Evolutionary conservation across 257 asterid species (phyloP).

Genomic region (Primulina tabacum): DNA sequence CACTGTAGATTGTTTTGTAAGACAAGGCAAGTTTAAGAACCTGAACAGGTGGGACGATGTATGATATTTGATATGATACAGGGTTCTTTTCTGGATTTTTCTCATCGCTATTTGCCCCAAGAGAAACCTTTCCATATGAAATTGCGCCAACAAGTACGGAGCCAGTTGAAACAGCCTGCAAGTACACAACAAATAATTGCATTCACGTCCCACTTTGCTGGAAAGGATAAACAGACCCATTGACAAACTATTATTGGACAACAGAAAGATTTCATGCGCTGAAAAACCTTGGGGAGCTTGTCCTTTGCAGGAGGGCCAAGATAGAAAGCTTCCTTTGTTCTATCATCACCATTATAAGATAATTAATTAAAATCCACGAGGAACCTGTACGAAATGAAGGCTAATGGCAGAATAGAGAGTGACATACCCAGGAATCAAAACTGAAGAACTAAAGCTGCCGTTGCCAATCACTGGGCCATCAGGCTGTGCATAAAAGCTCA

Average conservation of each 20-base stretch:
- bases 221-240: conserved; percentile 16
- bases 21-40: conserved; percentile 35
- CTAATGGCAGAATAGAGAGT: conserved; percentile 17
- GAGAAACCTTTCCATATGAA: conserved; percentile 75
- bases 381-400: conserved; percentile 15
- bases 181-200: conserved; percentile 23
- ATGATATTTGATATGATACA: conserved; percentile 63
- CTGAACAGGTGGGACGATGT: conserved; percentile 76
- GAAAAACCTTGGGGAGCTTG: conserved; percentile 86
- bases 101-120: conserved; percentile 49
- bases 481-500: conserved; percentile 86
- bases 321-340: conserved; percentile 82
- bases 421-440: conserved; percentile 81
- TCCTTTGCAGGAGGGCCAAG: conserved; percentile 88
- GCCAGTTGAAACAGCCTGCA: conserved; percentile 76
- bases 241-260: conserved; percentile 18
- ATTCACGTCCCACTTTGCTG: conserved; percentile 9
- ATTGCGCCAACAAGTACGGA: conserved; percentile 78
- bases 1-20: conserved; percentile 6
- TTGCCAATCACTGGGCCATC: conserved; percentile 86
- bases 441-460: conserved; percentile 72
- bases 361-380: conserved; percentile 9
- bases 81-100: conserved; percentile 67
- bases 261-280: conserved; percentile 18
- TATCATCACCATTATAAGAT: conserved; percentile 31